Evolutionary conservation across 306 rosid genomes (phyloP).

Genomic region (Quercus alba): DNA sequence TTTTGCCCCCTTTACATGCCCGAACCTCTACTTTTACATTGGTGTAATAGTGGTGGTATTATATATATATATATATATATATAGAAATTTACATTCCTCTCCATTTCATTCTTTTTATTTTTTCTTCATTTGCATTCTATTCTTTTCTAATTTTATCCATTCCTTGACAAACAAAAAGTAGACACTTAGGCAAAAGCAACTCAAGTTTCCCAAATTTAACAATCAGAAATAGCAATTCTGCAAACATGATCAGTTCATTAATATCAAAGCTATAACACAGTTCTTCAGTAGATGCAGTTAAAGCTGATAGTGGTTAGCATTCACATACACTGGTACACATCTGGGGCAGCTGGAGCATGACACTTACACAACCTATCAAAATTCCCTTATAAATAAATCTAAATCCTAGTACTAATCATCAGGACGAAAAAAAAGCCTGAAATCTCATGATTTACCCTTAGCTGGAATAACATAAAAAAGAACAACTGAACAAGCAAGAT

Average conservation of each 20-base stretch:
- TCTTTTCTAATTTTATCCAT: too few species aligned
- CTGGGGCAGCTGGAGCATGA: conserved; percentile 9
- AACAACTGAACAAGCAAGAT: conserved; percentile 7
- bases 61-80: too few species aligned
- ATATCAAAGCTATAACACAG: not conserved
- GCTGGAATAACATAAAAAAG: conserved; percentile 17
- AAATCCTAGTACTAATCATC: conserved; percentile 35
- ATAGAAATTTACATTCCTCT: too few species aligned
- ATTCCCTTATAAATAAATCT: conserved; percentile 22
- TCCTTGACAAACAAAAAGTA: not conserved
- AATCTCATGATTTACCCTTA: conserved; percentile 28
- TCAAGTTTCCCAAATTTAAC: not conserved
- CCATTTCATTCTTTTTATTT: too few species aligned
- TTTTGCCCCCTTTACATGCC: too few species aligned
- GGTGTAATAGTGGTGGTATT: too few species aligned
- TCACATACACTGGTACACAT: not conserved
- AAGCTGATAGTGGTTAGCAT: not conserved
- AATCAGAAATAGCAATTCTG: not conserved
- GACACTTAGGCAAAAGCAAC: not conserved
- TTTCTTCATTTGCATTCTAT: too few species aligned
- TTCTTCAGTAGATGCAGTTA: not conserved
- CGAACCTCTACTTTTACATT: too few species aligned
- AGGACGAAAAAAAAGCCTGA: conserved; percentile 64
- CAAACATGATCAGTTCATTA: not conserved
- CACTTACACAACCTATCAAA: conserved; percentile 21